Base-by-base conservation (phyloP, 139 green algal genomes). In the Gonium pectorale region DNA sequence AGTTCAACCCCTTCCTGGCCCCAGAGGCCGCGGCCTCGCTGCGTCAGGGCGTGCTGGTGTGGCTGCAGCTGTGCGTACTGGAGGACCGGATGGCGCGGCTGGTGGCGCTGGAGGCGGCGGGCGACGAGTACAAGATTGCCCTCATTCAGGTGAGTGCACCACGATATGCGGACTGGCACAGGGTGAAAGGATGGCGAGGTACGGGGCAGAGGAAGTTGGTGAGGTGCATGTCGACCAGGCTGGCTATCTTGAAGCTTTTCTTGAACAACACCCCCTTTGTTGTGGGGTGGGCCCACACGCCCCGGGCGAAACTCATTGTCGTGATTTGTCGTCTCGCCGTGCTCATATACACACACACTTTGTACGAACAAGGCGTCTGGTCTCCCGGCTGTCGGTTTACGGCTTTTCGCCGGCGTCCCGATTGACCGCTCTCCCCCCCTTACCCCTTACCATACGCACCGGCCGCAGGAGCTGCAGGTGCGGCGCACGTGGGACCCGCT, bases 51-150 rank as follows among this genome's bases (percentile, higher is more conserved):
- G 72, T 82, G 33, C 71, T 88, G 69, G 15, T 83, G 44, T 94
- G 92, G 90, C 86, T 92, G 87, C 84, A 93, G 87, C 85, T 94
- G 82, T 95, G 90, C 68, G 90, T 94, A 73, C 87, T 94, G 46
- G 90, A 93, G 87, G 91, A 94, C 79, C 70, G 80, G 62, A 74
- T 95, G 71, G 24, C 43, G 29, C 69, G 89, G 46, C 49, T 92
- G 83, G n/a, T 40, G 77, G 19, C 27, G 37, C 86, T 89, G 74
- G 31, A 37, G 54, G 5, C 37, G 22, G 86, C 79, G 13, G 79
- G 86, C 5, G 19, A 59, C 3, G 69, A 78, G 11, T 71, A 71
- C 56, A 35, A 17, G 5, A 5, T 38, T 0, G 4, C 59, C 59
- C 67, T 87, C 24, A 67, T 90, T 3, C 44, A 84, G 63, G 78